These are phyloP conservation scores for Cladosporium phlei DNA, from an alignment of 2,329 filamentous ascomycete species.

Conservation along the genomic window DNA sequence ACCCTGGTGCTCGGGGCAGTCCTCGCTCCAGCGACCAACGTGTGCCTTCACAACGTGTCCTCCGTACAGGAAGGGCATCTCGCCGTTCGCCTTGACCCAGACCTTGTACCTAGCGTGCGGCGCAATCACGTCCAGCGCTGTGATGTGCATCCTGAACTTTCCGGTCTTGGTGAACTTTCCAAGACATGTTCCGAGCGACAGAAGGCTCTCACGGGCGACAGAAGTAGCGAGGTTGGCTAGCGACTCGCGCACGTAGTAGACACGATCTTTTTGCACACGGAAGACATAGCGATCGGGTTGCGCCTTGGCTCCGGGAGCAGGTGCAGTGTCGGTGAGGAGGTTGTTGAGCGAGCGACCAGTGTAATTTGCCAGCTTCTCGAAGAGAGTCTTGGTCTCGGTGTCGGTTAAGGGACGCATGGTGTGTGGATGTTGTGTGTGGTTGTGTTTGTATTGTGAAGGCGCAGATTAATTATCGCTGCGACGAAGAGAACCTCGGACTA, in stretches of 20 bases:
- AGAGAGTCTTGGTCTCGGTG: constrained; percentile 72
- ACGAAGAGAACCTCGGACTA: constrained; percentile 6
- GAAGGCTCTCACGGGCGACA: constrained; percentile 72
- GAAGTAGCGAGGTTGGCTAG: constrained; percentile 88
- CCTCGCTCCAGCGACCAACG: constrained; percentile 79
- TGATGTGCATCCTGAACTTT: constrained; percentile 93
- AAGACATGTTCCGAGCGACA: constrained; percentile 84
- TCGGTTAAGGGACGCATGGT: constrained; percentile 77
- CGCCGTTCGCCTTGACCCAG: constrained; percentile 93
- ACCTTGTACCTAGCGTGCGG: constrained; percentile 93
- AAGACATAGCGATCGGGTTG: constrained; percentile 72
- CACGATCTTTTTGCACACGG: constrained; percentile 72
- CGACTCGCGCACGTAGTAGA: constrained; percentile 87
- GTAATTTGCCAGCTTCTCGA: constrained; percentile 91
- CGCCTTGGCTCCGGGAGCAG: constrained; percentile 51
- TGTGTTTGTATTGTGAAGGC: not conserved
- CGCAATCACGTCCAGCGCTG: constrained; percentile 80
- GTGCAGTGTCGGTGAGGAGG: constrained; percentile 49
- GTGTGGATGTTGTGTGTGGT: constrained; percentile 26
- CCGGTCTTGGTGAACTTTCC: constrained; percentile 96
- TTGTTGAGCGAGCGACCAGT: constrained; percentile 81
- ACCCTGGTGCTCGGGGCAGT: constrained; percentile 89
- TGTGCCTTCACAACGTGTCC: constrained; percentile 82
- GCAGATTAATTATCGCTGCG: not conserved
- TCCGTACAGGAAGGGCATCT: constrained; percentile 96